Conservation (phyloP, 176 grass and related monocot species). For the Luzula sylvatica region DNA sequence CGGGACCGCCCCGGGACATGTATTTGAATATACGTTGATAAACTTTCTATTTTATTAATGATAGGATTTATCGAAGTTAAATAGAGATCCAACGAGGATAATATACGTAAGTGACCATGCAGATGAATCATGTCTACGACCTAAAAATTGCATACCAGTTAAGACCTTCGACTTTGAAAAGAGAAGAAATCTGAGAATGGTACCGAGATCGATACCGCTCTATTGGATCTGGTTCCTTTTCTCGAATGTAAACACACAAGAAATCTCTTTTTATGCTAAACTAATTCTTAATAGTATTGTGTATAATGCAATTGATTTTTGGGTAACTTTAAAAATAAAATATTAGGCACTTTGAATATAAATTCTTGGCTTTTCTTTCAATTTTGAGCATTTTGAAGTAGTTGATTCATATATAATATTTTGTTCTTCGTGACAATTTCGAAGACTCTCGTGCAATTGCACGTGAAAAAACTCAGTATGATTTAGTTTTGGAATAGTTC, state of each 20-base stretch:
- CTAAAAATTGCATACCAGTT: slow-evolving; percentile 50
- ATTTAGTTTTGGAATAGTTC: too few species aligned
- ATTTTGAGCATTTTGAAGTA: too few species aligned
- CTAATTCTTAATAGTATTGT: background rate
- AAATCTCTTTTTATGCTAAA: too few species aligned
- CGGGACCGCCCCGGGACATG: too few species aligned
- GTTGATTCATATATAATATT: too few species aligned
- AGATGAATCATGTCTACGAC: slow-evolving; percentile 61
- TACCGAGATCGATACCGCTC: slow-evolving; percentile 33
- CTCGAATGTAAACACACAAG: slow-evolving; percentile 90
- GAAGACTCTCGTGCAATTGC: too few species aligned
- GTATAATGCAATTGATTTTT: slow-evolving; percentile 10
- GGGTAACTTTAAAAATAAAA: too few species aligned
- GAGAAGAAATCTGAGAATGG: slow-evolving; percentile 71
- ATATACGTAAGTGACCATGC: slow-evolving; percentile 67
- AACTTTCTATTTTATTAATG: slow-evolving; percentile 18
- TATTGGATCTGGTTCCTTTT: slow-evolving; percentile 96
- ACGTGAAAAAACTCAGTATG: too few species aligned
- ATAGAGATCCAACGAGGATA: slow-evolving; percentile 66
- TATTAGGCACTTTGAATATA: too few species aligned
- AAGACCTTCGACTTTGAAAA: slow-evolving; percentile 28
- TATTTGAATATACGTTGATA: background rate
- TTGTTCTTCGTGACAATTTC: too few species aligned
- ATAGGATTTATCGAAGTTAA: slow-evolving; percentile 89
- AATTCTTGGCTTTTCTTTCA: too few species aligned